phyloP scores from a whole-genome alignment of 768 basidiomycete species.

The Suillus americanus region DNA sequence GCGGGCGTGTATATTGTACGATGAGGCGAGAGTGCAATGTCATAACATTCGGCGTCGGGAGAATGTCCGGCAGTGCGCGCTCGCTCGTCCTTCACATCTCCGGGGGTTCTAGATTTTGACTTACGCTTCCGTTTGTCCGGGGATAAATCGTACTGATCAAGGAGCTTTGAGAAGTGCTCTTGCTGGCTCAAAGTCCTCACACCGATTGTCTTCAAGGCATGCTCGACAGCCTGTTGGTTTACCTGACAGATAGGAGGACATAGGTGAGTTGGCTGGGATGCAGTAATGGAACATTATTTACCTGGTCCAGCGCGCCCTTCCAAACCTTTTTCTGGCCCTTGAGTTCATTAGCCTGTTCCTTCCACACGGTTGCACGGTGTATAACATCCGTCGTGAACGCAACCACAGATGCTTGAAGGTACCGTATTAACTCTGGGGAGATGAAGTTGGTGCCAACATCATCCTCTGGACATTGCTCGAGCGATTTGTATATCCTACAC shows the following conservation, averaged over 20 bases:
- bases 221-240: conserved; percentile 41
- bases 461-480: conserved; percentile 25
- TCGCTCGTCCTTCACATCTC: conserved; percentile 18
- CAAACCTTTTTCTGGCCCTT: conserved; percentile 64
- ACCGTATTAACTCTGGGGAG: conserved; percentile 41
- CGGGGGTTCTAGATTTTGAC: conserved; percentile 1
- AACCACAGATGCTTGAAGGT: conserved; percentile 44
- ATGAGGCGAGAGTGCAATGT: conserved; percentile 20
- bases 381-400: conserved; percentile 54
- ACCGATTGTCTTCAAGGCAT: conserved; percentile 50
- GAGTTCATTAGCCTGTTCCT: conserved; percentile 57
- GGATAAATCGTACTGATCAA: conserved; percentile 18
- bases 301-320: conserved; percentile 31
- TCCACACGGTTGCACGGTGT: conserved; percentile 49
- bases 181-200: conserved; percentile 36
- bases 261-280: neutral
- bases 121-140: conserved; percentile 5
- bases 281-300: neutral
- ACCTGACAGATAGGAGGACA: conserved; percentile 35
- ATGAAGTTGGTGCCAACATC: conserved; percentile 21
- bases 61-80: conserved; percentile 6
- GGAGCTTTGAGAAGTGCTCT: conserved; percentile 40
- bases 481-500: conserved; percentile 24
- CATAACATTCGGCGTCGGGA: conserved; percentile 6
- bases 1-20: conserved; percentile 38